A percentile compares a stretch with the other conserved stretches of the same genome.
Conservation (phyloP, 1,284 basidiomycete genomes). For the Leccinum subrobustum region DNA sequence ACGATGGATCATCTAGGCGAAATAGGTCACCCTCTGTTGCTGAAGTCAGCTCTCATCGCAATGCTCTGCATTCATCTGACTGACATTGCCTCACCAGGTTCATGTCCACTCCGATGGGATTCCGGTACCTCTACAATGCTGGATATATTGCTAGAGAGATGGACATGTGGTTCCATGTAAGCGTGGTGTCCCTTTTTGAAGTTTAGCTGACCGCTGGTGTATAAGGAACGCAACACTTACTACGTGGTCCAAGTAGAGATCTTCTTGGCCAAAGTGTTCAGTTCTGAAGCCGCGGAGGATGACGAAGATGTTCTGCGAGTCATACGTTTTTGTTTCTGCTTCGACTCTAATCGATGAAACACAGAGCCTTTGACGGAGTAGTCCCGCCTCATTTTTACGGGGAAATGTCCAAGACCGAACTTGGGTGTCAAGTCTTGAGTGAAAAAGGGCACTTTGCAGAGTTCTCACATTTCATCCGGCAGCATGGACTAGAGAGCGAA, state of each 20-base stretch:
- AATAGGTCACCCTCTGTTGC: slow-evolving; percentile 83
- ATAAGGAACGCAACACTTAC: slow-evolving; percentile 79
- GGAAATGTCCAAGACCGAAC: slow-evolving; percentile 93
- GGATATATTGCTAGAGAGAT: slow-evolving; percentile 94
- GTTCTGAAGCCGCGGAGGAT: slow-evolving; percentile 54
- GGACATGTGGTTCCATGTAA: slow-evolving; percentile 92
- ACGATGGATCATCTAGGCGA: slow-evolving; percentile 94
- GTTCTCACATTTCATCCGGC: slow-evolving; percentile 87
- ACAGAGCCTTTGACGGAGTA: slow-evolving; percentile 78
- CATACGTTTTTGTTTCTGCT: background rate
- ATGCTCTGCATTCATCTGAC: slow-evolving; percentile 7
- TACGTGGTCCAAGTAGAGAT: slow-evolving; percentile 90
- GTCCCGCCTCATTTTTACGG: slow-evolving; percentile 97
- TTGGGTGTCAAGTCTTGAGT: slow-evolving; percentile 87
- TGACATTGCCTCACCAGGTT: slow-evolving; percentile 55
- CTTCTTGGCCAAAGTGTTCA: slow-evolving; percentile 77
- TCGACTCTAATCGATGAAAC: slow-evolving; percentile 4
- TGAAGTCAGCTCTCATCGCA: slow-evolving; percentile 59
- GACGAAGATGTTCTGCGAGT: slow-evolving; percentile 65
- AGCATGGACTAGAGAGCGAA: slow-evolving; percentile 82
- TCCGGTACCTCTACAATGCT: slow-evolving; percentile 87
- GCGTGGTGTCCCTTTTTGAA: slow-evolving; percentile 25
- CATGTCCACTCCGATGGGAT: slow-evolving; percentile 92
- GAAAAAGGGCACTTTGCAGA: slow-evolving; percentile 91
- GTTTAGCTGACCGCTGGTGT: slow-evolving; percentile 10